Evolutionary conservation across 345 rosid genomes (phyloP), one percentile per base, ranked within the genome.

Genomic region (Melaleuca quinquenervia): DNA sequence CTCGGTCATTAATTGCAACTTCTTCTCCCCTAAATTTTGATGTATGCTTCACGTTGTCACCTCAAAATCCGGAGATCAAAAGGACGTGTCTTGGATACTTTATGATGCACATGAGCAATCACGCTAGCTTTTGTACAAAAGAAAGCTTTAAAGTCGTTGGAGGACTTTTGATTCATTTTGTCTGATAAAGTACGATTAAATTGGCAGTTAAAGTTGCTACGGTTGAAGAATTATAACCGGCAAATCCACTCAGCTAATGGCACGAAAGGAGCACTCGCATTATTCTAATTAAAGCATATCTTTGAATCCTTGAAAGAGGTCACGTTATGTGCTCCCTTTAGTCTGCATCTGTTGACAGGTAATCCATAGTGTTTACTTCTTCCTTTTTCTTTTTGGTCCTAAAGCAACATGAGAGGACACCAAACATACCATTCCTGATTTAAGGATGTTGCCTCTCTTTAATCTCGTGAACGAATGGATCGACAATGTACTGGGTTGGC

Each of bases 161-260:
- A 86, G 32, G 11, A 53, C n/a, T 29, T 29, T 50, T n/a, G 48
- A 7, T 52, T 82, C 44, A 13, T 76, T 53, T 53, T 88, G 50
- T 51, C 80, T 45, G 70, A 70, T 52, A 86, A 82, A 60, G 76
- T 53, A 82, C 22, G 53, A 78, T n/a, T 84, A 13, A 64, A 52
- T 7, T 75, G 90, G 87, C 52, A 24, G 89, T 86, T 86, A 83
- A 91, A 85, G 83, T 24, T 64, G 86, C 52, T 45, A 84, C 58
- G 20, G 78, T 70, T 45, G 87, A 53, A 80, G 88, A 36, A 82
- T 27, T 82, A 70, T 78, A 49, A 41, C 62, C 50, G 36, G 29
- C 36, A 15, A 86, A 74, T 86, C 88, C 84, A 84, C 85, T 85
- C 84, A 83, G 60, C 84, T 27, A 52, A 50, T 24, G 11, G 55